Percentiles rank a stretch among this genome's conserved stretches.
Evolutionary conservation across 371 early-diverging fungal genomes (phyloP).

Genomic region (Encephalitozoon intestinalis): DNA sequence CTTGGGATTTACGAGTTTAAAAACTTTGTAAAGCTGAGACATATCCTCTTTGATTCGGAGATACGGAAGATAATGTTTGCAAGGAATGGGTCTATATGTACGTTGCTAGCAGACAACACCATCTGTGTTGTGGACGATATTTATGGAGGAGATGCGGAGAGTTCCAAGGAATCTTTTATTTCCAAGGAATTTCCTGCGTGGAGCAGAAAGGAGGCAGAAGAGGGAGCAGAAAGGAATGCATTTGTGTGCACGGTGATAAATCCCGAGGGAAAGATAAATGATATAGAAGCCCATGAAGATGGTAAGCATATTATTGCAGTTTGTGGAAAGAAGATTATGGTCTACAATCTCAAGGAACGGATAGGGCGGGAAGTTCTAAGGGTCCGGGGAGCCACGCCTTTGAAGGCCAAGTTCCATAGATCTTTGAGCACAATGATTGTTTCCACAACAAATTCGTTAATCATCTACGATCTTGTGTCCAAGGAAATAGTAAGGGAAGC

Average conservation of each 20-base stretch:
- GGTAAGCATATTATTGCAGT: neutral
- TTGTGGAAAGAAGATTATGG: neutral
- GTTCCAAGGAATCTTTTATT: neutral
- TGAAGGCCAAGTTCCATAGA: neutral
- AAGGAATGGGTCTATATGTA: neutral
- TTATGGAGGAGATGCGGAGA: neutral
- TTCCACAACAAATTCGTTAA: conserved; percentile 15
- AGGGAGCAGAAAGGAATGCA: neutral
- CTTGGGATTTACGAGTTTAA: neutral
- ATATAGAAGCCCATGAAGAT: neutral
- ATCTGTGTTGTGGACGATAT: neutral
- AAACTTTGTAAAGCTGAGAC: neutral
- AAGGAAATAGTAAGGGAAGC: neutral
- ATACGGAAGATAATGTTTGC: neutral
- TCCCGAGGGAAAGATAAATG: neutral
- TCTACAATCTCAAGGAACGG: neutral
- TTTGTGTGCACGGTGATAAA: neutral
- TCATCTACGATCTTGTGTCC: neutral
- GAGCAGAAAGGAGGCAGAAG: neutral
- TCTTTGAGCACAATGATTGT: neutral
- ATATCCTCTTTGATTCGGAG: neutral
- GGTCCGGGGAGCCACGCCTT: neutral
- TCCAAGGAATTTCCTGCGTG: neutral
- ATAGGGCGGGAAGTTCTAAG: neutral
- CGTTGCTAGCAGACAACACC: neutral